Percentiles rank a stretch among this genome's conserved stretches.
phyloP scores from a whole-genome alignment of 2,329 filamentous ascomycete genomes.

The Purpureocillium takamizusanense region DNA sequence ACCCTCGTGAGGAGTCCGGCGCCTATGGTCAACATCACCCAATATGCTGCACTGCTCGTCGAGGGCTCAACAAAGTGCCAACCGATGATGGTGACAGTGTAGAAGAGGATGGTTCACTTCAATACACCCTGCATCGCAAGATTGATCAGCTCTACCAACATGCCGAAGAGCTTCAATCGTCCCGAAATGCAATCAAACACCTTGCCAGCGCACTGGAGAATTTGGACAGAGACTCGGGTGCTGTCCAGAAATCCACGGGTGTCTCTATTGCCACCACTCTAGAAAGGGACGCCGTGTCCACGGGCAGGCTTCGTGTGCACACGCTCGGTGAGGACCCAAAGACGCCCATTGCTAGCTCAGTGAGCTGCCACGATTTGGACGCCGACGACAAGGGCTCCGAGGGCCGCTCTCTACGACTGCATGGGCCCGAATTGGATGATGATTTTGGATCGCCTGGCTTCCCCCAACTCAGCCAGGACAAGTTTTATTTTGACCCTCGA shows the following conservation, averaged over 20 bases:
- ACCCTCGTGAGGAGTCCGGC: constrained; percentile 16
- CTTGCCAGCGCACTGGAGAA: constrained; percentile 11
- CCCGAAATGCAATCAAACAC: constrained; percentile 24
- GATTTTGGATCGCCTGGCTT: not conserved
- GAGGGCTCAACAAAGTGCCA: constrained; percentile 3
- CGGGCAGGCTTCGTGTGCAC: not conserved
- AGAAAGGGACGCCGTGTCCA: not conserved
- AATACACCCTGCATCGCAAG: constrained; percentile 9
- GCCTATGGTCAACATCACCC: constrained; percentile 18
- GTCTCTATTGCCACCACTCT: not conserved
- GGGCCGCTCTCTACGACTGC: not conserved
- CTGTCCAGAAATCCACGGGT: constrained; percentile 4
- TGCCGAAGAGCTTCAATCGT: constrained; percentile 21
- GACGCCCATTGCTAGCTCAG: not conserved
- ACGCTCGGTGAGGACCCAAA: not conserved
- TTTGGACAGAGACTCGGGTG: not conserved
- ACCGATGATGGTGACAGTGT: not conserved
- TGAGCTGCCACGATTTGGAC: constrained; percentile 1
- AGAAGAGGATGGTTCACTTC: constrained; percentile 6
- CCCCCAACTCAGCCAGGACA: too few species aligned
- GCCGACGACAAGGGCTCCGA: not conserved
- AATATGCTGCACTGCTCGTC: constrained; percentile 17
- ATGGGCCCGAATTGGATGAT: not conserved
- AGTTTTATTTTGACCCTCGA: too few species aligned
- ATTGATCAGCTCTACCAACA: constrained; percentile 22